Evolutionary conservation across 192 early-diverging fungal species (phyloP).

Genomic region (Backusella circina): DNA sequence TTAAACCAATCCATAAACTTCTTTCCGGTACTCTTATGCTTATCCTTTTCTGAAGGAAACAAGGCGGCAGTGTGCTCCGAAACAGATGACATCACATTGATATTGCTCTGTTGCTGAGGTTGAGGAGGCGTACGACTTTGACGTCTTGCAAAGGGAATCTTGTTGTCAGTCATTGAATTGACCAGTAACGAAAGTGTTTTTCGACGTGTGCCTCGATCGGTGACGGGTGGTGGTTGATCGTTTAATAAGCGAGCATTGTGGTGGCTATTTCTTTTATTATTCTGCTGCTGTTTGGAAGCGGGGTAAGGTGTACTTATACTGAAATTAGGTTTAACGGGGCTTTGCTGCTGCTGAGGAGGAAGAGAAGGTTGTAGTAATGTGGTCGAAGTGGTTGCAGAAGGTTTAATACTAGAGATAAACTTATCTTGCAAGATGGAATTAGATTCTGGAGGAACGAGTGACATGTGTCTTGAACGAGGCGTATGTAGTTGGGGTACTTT

Average conservation of each 20-base stretch:
- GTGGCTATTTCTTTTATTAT: neutral
- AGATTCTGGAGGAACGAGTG: neutral
- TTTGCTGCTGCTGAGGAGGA: neutral
- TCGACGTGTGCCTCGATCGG: constrained; percentile 25
- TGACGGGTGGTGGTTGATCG: neutral
- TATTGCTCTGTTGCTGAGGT: neutral
- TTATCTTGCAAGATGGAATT: constrained; percentile 33
- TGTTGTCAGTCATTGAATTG: constrained; percentile 25
- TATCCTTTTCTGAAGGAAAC: constrained; percentile 11
- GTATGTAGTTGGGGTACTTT: neutral
- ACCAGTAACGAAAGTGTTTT: constrained; percentile 33
- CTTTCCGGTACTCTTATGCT: constrained; percentile 47
- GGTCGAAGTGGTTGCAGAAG: neutral
- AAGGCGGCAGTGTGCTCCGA: constrained; percentile 11
- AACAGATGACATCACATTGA: constrained; percentile 15
- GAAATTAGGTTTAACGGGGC: neutral
- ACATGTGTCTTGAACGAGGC: constrained; percentile 1
- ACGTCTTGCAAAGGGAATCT: constrained; percentile 3
- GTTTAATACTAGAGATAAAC: constrained; percentile 32
- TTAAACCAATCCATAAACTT: constrained; percentile 78
- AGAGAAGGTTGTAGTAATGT: neutral
- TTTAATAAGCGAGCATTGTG: neutral
- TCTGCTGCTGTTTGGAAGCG: neutral
- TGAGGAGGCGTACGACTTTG: neutral
- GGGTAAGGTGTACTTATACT: constrained; percentile 27